A percentile compares a stretch with the other conserved stretches of the same genome.
Conservation (phyloP, 163 green algal genomes). For the Trebouxia gelatinosa region DNA sequence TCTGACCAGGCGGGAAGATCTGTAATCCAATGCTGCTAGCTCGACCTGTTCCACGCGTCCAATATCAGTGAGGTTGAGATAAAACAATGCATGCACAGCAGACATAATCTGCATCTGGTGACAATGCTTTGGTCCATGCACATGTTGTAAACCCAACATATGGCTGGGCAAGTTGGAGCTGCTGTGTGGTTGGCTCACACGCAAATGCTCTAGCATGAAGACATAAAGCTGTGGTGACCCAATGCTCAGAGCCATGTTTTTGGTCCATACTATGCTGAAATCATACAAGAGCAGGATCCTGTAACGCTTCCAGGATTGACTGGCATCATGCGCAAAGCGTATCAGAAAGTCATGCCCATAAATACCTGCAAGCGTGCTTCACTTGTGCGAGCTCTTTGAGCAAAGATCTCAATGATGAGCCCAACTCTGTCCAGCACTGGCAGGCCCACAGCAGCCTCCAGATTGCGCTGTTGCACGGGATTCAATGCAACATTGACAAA, state of each 20-base stretch:
- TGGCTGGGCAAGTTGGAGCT: no score
- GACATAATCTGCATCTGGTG: no score
- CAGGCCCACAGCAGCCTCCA: conserved; percentile 37
- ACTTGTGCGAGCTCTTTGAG: conserved; percentile 52
- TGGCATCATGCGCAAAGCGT: background rate
- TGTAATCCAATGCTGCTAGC: conserved; percentile 53
- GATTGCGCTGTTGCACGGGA: conserved; percentile 52
- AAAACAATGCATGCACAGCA: no score
- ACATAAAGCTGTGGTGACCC: background rate
- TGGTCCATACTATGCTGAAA: no score
- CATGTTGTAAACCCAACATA: background rate
- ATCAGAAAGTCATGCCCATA: background rate
- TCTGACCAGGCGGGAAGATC: conserved; percentile 53
- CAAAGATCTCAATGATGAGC: conserved; percentile 73
- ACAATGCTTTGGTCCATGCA: no score
- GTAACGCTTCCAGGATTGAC: background rate
- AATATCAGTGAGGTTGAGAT: no score
- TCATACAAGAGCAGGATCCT: no score
- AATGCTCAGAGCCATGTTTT: no score
- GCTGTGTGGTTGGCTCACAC: background rate
- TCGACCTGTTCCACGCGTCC: conserved; percentile 55
- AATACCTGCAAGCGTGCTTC: conserved; percentile 61
- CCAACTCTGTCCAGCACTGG: conserved; percentile 62
- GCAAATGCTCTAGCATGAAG: background rate
- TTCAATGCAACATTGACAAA: conserved; percentile 45